These are phyloP conservation scores for Leishmania guyanensis DNA, from an alignment of 208 protist genomes.

Conservation along the genomic window DNA sequence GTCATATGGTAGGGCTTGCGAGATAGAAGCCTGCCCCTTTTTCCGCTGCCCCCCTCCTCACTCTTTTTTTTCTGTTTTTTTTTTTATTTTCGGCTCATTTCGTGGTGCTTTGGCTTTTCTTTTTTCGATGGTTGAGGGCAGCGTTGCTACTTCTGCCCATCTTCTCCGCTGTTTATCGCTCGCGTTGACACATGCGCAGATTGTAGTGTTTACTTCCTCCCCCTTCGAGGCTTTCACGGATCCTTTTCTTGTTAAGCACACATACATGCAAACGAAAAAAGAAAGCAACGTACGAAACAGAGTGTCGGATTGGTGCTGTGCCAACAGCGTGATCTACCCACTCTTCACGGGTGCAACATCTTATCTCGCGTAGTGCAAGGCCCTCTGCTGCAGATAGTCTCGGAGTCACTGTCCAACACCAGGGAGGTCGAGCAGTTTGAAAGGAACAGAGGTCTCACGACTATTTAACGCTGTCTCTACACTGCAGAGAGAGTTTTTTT, in stretches of 20 bases:
- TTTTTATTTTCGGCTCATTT: background rate
- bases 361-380: background rate
- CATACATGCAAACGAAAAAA: background rate
- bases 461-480: background rate
- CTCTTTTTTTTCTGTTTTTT: background rate
- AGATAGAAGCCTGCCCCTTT: background rate
- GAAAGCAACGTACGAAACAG: background rate
- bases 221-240: background rate
- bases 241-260: background rate
- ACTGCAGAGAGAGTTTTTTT: background rate
- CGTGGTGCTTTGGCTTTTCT: slow-evolving; percentile 2
- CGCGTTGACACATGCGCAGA: background rate
- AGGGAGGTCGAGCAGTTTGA: background rate
- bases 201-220: background rate
- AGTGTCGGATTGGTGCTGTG: background rate
- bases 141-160: background rate
- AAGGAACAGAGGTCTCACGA: too few species aligned
- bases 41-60: slow-evolving; percentile 8
- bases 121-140: background rate
- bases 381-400: background rate
- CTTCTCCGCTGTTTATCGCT: background rate
- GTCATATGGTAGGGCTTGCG: background rate
- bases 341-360: background rate
- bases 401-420: background rate
- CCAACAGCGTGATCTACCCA: background rate